These are phyloP conservation scores for Lophiotrema nucula DNA, from an alignment of 495 filamentous ascomycete genomes.

Conservation along the genomic window DNA sequence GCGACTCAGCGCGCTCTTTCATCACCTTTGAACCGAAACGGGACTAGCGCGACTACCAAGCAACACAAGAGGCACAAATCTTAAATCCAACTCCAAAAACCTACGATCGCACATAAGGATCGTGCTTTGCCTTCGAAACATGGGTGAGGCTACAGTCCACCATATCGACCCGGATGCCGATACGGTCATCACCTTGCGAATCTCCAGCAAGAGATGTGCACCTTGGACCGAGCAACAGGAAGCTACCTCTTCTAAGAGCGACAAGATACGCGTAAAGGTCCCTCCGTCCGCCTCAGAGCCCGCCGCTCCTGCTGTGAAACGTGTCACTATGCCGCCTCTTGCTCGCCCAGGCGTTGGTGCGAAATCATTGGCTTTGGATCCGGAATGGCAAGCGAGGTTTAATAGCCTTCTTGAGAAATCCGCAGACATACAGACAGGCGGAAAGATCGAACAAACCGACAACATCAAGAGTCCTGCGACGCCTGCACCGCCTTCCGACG, in stretches of 20 bases:
- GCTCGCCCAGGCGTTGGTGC: conserved; percentile 19
- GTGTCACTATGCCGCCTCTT: conserved; percentile 27
- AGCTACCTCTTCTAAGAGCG: neutral
- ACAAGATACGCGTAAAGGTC: conserved; percentile 32
- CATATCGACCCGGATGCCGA: conserved; percentile 6
- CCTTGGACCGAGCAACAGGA: neutral
- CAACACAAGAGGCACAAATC: too few species aligned
- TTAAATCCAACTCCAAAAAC: too few species aligned
- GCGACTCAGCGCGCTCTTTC: too few species aligned
- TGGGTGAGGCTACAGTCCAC: too few species aligned
- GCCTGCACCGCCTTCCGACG: neutral
- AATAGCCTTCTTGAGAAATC: neutral
- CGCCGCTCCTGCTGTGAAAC: conserved; percentile 2
- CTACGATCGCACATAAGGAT: too few species aligned
- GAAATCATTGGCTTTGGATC: conserved; percentile 29
- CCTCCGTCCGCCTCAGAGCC: conserved; percentile 33
- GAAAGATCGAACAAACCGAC: neutral
- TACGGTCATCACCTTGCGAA: conserved; percentile 8
- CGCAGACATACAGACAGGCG: neutral
- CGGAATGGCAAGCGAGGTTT: conserved; percentile 8
- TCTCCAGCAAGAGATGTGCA: neutral
- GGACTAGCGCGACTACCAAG: too few species aligned
- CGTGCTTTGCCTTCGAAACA: too few species aligned
- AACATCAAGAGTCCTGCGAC: neutral
- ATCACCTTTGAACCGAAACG: too few species aligned